Conservation (phyloP, 1,284 basidiomycete genomes). For the Pseudozyma hubeiensis region DNA sequence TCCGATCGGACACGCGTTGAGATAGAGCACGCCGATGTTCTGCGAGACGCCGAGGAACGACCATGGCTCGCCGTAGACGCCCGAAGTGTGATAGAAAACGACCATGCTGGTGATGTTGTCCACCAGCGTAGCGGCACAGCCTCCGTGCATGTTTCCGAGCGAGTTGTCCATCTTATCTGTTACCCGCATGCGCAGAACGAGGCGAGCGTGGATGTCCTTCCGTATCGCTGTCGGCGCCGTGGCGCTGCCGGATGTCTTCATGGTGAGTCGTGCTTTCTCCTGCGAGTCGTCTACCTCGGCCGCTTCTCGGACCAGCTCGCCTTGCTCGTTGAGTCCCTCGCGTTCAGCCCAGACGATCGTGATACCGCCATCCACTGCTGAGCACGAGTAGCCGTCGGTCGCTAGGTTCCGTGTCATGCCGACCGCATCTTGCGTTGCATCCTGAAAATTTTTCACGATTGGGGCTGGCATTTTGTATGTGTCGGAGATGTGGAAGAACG, state of each 20-base stretch:
- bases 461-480: conserved; percentile 33
- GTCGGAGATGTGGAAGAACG: neutral
- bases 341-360: conserved; percentile 35
- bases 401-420: conserved; percentile 36
- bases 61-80: conserved; percentile 53
- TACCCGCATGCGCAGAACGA: conserved; percentile 52
- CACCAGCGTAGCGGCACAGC: conserved; percentile 54
- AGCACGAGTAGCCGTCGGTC: conserved; percentile 29
- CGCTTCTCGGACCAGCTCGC: conserved; percentile 31
- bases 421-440: conserved; percentile 46
- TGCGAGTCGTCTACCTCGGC: conserved; percentile 38
- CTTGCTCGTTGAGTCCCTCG: conserved; percentile 33
- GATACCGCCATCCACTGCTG: conserved; percentile 35
- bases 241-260: conserved; percentile 24
- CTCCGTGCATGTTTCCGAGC: conserved; percentile 60
- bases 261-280: conserved; percentile 17
- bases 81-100: conserved; percentile 49
- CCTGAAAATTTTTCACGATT: conserved; percentile 32
- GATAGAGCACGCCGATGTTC: conserved; percentile 60
- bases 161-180: conserved; percentile 55
- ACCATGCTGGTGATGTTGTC: conserved; percentile 56
- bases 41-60: conserved; percentile 64
- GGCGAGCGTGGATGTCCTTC: conserved; percentile 43
- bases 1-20: conserved; percentile 55
- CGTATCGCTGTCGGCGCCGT: conserved; percentile 22